phyloP scores from a whole-genome alignment of 2,329 filamentous ascomycete genomes.

The Bimuria novae-zelandiae region DNA sequence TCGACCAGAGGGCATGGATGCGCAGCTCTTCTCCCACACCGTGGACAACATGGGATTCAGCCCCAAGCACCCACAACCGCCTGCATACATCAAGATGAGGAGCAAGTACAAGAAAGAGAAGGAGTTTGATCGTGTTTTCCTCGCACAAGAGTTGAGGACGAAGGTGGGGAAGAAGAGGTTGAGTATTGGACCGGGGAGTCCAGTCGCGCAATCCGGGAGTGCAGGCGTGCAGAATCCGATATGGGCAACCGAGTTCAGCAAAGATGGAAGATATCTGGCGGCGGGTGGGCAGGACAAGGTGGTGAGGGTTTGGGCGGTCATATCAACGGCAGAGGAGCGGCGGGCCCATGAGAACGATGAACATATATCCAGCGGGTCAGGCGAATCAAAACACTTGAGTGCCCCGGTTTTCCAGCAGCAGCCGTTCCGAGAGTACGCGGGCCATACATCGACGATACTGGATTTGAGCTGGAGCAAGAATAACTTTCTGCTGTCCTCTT shows the following conservation, averaged over 20 bases:
- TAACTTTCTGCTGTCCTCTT: conserved; percentile 92
- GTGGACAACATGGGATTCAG: conserved; percentile 75
- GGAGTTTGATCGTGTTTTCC: conserved; percentile 85
- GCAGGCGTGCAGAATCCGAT: conserved; percentile 65
- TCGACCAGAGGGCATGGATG: conserved; percentile 79
- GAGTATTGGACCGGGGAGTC: conserved; percentile 17
- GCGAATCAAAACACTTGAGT: conserved; percentile 68
- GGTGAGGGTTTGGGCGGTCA: conserved; percentile 86
- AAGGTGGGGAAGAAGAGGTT: conserved; percentile 44
- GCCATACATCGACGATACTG: conserved; percentile 83
- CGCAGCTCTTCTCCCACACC: conserved; percentile 78
- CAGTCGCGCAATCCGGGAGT: conserved; percentile 38
- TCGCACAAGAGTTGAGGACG: conserved; percentile 86
- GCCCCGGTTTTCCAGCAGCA: conserved; percentile 87
- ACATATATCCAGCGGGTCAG: conserved; percentile 53
- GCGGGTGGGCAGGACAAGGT: conserved; percentile 89
- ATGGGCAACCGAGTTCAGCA: conserved; percentile 92
- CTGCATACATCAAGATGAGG: conserved; percentile 86
- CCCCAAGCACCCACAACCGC: conserved; percentile 84
- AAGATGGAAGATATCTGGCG: conserved; percentile 86
- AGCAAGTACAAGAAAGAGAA: conserved; percentile 78
- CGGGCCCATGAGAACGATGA: conserved; percentile 73
- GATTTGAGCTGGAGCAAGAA: conserved; percentile 99
- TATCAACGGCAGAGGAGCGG: conserved; percentile 81
- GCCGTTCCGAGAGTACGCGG: conserved; percentile 77